These are phyloP conservation scores for Talaromyces proteolyticus DNA, from an alignment of 495 filamentous ascomycete genomes.

Conservation along the genomic window DNA sequence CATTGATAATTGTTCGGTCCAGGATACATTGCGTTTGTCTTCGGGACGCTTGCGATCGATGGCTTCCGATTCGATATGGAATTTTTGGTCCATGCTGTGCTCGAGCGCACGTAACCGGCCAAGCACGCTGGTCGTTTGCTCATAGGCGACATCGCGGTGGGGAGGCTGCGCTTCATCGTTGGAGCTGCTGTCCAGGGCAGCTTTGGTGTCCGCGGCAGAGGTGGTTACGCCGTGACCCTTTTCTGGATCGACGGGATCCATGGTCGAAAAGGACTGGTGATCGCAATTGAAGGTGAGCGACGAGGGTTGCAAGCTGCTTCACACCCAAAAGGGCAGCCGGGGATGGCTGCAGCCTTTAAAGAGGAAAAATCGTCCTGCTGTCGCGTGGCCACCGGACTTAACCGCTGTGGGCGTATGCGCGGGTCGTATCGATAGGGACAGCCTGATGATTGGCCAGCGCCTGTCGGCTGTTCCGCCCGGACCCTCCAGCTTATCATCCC, in stretches of 20 bases:
- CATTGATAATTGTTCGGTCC: conserved; percentile 33
- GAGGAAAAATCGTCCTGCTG: neutral
- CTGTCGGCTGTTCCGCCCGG: neutral
- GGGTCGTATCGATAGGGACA: neutral
- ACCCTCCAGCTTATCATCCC: neutral
- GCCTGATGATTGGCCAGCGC: neutral
- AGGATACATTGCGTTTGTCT: conserved; percentile 22
- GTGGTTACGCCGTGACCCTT: conserved; percentile 1
- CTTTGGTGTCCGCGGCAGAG: neutral
- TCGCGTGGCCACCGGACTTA: neutral
- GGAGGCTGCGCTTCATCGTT: neutral
- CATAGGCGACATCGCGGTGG: neutral
- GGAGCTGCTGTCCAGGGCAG: conserved; percentile 1
- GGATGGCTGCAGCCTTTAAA: too few species aligned
- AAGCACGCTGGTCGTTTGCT: conserved; percentile 15
- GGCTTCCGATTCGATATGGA: conserved; percentile 49
- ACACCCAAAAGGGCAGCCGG: too few species aligned
- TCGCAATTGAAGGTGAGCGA: neutral
- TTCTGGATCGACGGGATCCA: neutral
- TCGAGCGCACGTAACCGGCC: conserved; percentile 37
- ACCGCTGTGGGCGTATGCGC: neutral
- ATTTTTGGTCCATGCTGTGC: conserved; percentile 40
- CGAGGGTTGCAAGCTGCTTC: too few species aligned
- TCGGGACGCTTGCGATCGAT: conserved; percentile 46
- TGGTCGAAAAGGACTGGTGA: neutral